phyloP scores from a whole-genome alignment of 352 stramenopile genomes.

The Phytopythium sindhum region DNA sequence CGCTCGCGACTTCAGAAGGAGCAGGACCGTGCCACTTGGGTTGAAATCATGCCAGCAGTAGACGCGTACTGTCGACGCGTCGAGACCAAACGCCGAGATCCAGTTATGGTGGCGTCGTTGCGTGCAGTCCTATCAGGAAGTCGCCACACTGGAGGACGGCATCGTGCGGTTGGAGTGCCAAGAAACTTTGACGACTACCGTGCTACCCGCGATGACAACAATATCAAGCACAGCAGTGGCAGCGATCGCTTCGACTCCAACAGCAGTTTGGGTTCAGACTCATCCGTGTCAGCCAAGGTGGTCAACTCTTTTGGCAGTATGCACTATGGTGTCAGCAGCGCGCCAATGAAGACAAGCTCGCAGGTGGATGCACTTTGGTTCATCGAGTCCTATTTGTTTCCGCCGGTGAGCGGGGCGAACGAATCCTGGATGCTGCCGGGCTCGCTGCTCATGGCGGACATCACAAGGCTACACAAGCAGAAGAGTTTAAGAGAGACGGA shows the following conservation, averaged over 20 bases:
- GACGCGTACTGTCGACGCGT: conserved; percentile 45
- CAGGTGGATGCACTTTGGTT: conserved; percentile 37
- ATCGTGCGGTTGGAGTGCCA: not conserved
- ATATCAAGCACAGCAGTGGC: conserved; percentile 1
- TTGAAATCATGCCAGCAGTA: conserved; percentile 32
- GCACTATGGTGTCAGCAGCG: not conserved
- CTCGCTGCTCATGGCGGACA: conserved; percentile 22
- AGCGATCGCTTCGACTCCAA: conserved; percentile 3
- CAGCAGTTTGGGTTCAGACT: conserved; percentile 6
- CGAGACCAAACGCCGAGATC: conserved; percentile 33
- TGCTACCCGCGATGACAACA: not conserved
- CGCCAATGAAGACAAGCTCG: not conserved
- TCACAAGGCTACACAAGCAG: conserved; percentile 7
- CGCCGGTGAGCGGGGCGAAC: conserved; percentile 18
- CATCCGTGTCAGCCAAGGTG: not conserved
- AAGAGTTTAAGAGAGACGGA: not conserved
- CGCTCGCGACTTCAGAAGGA: conserved; percentile 22
- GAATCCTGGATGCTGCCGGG: conserved; percentile 36
- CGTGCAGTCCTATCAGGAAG: conserved; percentile 16
- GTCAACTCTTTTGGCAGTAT: conserved; percentile 2
- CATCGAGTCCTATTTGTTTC: conserved; percentile 51
- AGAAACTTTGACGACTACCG: not conserved
- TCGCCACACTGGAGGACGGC: not conserved
- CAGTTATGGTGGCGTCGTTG: conserved; percentile 32
- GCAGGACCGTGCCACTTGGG: conserved; percentile 31